These are phyloP conservation scores for Cicer yamashitae DNA, from an alignment of 306 rosid genomes.

Conservation along the genomic window DNA sequence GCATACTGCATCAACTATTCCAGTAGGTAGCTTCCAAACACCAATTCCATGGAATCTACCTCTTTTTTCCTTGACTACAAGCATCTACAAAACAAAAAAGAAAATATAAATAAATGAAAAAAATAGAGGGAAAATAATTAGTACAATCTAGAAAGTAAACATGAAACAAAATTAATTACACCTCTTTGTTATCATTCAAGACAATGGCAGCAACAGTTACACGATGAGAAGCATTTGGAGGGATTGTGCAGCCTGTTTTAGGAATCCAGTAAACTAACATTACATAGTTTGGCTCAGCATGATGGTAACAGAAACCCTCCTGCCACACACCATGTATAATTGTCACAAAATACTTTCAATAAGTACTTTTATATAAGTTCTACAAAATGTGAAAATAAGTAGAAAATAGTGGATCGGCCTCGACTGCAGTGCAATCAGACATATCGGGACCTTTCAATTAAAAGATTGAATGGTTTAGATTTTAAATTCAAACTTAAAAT, in stretches of 20 bases:
- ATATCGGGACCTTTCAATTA: no score
- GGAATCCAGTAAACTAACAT: conserved; percentile 69
- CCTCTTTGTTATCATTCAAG: conserved; percentile 62
- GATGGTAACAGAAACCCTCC: conserved; percentile 69
- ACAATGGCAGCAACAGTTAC: conserved; percentile 56
- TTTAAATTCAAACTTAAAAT: no score
- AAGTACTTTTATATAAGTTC: no score
- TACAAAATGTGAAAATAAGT: no score
- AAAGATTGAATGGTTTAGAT: no score
- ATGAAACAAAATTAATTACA: conserved; percentile 31
- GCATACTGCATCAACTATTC: conserved; percentile 59
- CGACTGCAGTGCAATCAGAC: no score
- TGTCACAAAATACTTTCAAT: no score
- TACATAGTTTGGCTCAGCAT: conserved; percentile 63
- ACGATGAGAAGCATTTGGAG: conserved; percentile 63
- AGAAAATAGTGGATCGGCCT: no score
- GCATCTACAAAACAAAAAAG: conserved; percentile 43
- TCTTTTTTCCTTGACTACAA: conserved; percentile 64
- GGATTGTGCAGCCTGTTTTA: conserved; percentile 54
- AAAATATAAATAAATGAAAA: background rate
- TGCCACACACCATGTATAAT: conserved; percentile 11
- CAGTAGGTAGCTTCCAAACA: conserved; percentile 64
- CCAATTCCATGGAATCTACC: conserved; percentile 56
- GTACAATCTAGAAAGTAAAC: background rate
- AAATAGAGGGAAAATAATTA: background rate